Base-by-base conservation (phyloP, 257 asterid genomes). In the Solanum chaucha region DNA sequence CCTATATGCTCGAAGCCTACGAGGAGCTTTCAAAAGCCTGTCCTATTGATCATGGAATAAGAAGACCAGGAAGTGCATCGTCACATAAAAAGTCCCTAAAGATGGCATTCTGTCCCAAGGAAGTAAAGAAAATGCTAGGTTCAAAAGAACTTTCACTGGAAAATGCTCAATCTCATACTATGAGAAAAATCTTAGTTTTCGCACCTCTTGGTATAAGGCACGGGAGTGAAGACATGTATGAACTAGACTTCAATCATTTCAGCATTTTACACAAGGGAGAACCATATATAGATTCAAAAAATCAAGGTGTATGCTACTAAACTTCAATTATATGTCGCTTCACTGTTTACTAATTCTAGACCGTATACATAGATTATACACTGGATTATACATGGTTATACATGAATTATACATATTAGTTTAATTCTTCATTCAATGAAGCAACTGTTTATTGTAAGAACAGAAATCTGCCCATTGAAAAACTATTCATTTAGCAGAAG, bases 161-260 rank as follows among this genome's bases (percentile, higher is more conserved):
- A 80, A 89, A 89, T 71, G 91, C 88, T 84, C 91, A 89, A 26
- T 87, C 89, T 24, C 91, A 89, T 72, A 85, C 89, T 68, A 87
- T 89, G 3, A 85, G 91, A 77, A 89, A 89, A 41, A 89, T 89
- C 41, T 75, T 89, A 78, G 91, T 87, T 44, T 89, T 89, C 48
- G 59, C 89, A 19, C 86, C 89, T 85, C 89, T 87, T 80, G 89
- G 91, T 17, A 85, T 71, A 28, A 89, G 87, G 82, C 89, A 89
- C 48, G 89, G 91, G 7, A 80, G 88, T 85, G 91, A 89, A n/a
- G 91, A 89, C 24, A 41, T 89, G 77, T 71, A 89, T 87, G 89
- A 89, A 40, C 70, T 89, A 80, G 91, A 89, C 87, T 87, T 89
- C 85, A 85, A 85, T 1, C 88, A 89, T 59, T 89, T 89, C 61